Conservation (phyloP, 169 alveolate species). For the Plasmodium knowlesi region DNA sequence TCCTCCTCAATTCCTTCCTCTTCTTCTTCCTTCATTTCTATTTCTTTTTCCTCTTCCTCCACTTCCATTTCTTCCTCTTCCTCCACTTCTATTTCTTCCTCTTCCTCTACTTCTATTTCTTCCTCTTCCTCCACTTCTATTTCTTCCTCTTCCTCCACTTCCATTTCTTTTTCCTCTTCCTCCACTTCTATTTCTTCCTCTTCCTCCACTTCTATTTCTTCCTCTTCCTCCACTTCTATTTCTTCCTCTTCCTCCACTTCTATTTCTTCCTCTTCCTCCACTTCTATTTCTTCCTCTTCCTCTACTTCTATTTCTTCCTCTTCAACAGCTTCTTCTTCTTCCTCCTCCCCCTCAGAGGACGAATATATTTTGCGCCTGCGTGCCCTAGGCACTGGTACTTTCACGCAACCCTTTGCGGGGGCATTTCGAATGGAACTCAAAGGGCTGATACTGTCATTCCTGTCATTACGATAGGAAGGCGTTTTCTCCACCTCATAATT, state of each 20-base stretch:
- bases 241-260: conserved; percentile 33
- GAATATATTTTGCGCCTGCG: conserved; percentile 31
- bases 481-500: conserved; percentile 12
- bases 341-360: conserved; percentile 16
- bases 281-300: conserved; percentile 1
- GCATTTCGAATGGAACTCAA: neutral
- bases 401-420: neutral
- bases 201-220: conserved; percentile 21
- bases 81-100: neutral
- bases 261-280: conserved; percentile 15
- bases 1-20: conserved; percentile 9
- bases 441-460: neutral
- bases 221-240: conserved; percentile 13
- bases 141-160: conserved; percentile 26
- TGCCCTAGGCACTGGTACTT: neutral
- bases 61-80: conserved; percentile 16
- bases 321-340: neutral
- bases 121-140: conserved; percentile 9
- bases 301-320: neutral
- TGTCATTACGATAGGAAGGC: neutral
- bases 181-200: conserved; percentile 12
- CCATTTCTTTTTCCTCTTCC: conserved; percentile 16
- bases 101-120: neutral
- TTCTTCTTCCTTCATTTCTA: neutral
- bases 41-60: conserved; percentile 12